Evolutionary conservation across 768 basidiomycete genomes (phyloP).

Genomic region (Omphalotus guepiniiformis): DNA sequence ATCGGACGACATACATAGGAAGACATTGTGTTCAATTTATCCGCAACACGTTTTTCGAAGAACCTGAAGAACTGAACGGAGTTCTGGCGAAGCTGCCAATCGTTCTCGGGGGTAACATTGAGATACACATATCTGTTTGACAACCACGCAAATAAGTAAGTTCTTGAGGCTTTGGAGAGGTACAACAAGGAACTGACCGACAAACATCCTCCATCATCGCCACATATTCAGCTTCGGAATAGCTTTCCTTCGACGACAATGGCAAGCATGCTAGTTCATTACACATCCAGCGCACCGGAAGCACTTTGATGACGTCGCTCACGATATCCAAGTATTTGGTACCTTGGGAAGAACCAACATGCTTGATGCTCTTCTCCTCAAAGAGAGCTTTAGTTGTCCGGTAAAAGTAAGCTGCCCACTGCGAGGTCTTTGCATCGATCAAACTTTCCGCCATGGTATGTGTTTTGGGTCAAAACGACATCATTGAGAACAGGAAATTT

Average conservation of each 20-base stretch:
- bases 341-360: conserved; percentile 19
- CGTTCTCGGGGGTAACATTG: conserved; percentile 38
- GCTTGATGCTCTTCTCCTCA: conserved; percentile 17
- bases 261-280: conserved; percentile 47
- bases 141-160: neutral
- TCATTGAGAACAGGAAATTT: too few species aligned
- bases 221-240: conserved; percentile 37
- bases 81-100: conserved; percentile 44
- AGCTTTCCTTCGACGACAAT: conserved; percentile 30
- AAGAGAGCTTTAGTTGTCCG: neutral
- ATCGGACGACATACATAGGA: conserved; percentile 5
- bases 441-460: too few species aligned
- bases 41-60: conserved; percentile 22
- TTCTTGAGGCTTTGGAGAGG: neutral
- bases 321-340: conserved; percentile 52
- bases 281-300: conserved; percentile 61
- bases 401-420: neutral
- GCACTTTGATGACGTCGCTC: conserved; percentile 58
- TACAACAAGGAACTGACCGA: conserved; percentile 30
- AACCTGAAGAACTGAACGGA: conserved; percentile 27
- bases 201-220: conserved; percentile 45
- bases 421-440: too few species aligned
- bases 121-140: conserved; percentile 39
- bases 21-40: conserved; percentile 3
- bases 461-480: too few species aligned